Conservation (phyloP, 352 stramenopile species). For the Blastocystis sp. region DNA sequence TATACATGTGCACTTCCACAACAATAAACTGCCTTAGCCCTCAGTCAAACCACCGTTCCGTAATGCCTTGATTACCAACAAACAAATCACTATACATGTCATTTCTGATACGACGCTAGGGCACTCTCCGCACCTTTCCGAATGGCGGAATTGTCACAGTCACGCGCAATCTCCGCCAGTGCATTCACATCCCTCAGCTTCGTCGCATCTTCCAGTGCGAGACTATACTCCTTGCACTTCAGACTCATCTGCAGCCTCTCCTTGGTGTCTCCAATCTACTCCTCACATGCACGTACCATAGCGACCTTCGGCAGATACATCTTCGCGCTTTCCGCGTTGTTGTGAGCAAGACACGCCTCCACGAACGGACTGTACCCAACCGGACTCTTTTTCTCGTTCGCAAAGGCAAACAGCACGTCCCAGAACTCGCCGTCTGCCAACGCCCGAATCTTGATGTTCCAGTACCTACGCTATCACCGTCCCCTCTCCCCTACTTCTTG, state of each 20-base stretch:
- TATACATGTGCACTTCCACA: no score
- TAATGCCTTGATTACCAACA: neutral
- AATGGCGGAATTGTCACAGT: slow-evolving; percentile 17
- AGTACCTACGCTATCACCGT: neutral
- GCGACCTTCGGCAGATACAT: slow-evolving; percentile 38
- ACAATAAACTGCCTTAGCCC: no score
- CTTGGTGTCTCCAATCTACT: slow-evolving; percentile 60
- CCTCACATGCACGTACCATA: neutral
- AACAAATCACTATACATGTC: neutral
- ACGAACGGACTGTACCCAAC: slow-evolving; percentile 53
- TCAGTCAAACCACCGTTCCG: neutral
- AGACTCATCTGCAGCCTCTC: slow-evolving; percentile 23
- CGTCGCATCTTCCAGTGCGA: slow-evolving; percentile 29
- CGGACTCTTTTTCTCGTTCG: slow-evolving; percentile 63
- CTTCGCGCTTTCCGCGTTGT: neutral
- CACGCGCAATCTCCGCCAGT: neutral
- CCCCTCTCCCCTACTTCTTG: neutral
- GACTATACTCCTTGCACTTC: slow-evolving; percentile 4
- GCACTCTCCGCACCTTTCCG: slow-evolving; percentile 8
- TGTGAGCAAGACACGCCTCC: slow-evolving; percentile 27
- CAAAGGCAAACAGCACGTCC: slow-evolving; percentile 49
- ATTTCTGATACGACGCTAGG: neutral
- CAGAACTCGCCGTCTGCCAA: slow-evolving; percentile 51
- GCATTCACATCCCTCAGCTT: slow-evolving; percentile 53
- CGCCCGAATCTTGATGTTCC: slow-evolving; percentile 52